Base-by-base conservation (phyloP, 2,329 filamentous ascomycete species). In the Scedosporium dehoogii region DNA sequence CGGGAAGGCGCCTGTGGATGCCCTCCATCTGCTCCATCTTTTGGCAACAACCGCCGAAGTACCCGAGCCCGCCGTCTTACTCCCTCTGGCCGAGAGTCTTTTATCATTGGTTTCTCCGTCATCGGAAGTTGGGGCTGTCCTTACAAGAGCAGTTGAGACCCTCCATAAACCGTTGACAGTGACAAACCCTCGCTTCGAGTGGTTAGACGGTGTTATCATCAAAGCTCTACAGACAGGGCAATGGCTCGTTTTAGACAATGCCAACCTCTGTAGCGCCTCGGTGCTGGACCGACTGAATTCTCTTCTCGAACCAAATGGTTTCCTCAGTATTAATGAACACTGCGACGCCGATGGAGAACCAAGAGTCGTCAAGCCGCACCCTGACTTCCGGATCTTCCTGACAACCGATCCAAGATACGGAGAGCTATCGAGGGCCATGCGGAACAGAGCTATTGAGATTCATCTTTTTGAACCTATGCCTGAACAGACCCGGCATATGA, bases 181-280 rank as follows among this genome's bases (percentile, higher is more conserved):
- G 25, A 84, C 87, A 23, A 87, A 88, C 65, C 91, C 92, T 23
- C 87, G 89, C 2, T 99, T 99, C 71, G 91, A 96, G 73, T 99
- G 94, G 94, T 85, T 96, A 1, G 93, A 99, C 71, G 94, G 96
- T 63, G 85, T 96, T 58, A 86, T 99, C 53, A 88, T 97, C 58
- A 88, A 92, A 68, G 93, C 94, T 51, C 79, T 97, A 10, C 83
- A 96, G 70, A 80, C 88, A 67, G 94, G 94, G 14, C 84, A 92
- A 64, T 99, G 94, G 94, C 80, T 99, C 18, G 87, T 99, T 10
- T 85, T 99, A 23, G 94, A 99, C 74, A 97, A 99, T 73, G 94
- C 96, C 64, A 99, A 99, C 70, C 82, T 99, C 63, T 99, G 96
- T 76, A 97, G 89, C 69, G 89, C 93, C 25, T 96, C 93, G 6